Evolutionary conservation across 208 protist genomes (phyloP), one percentile per base, ranked within the genome.

Genomic region (Zelonia costaricensis): DNA sequence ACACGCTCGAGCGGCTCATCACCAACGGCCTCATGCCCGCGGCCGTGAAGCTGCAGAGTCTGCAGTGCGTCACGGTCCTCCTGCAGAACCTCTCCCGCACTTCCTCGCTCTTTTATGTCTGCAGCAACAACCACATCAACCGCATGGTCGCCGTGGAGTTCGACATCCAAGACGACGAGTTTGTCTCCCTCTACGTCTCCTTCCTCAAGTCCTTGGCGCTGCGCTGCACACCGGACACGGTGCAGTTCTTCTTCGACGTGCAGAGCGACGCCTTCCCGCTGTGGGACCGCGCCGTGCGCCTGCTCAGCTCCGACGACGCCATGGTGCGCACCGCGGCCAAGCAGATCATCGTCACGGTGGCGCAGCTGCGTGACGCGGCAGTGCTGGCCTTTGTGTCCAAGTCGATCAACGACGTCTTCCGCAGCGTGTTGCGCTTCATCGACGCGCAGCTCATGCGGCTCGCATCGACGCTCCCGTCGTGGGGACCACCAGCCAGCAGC

Each of bases 121-220:
- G 86, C 73, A 93, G 85, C 68, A 92, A 93, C 69, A 91, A 94
- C 54, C 87, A 90, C 63, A 69, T 96, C 31, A 96, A 96, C 48
- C 75, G 80, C 31, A 90, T 96, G 59, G 88, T 96, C 39, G 78
- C 82, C 25, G 80, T 88, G 35, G 59, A 82, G 47, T 58, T 92
- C 46, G 77, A 92, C 54, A 76, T 81, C 36, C 76, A 86, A 25
- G 85, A 94, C 42, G 91, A 96, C 48, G 91, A 93, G 60, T 70
- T 96, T 5, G 56, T 91, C 18, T 84, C 84, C 8, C 69, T 82
- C 16, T 93, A 93, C 66, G 74, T 91, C 20, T 94, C 87, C 5
- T 96, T 96, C 51, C 70, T 96, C 28, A 93, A 93, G 38, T 80
- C 84, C 4, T 46, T 96, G n/a, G 82, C 88, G 1, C 69, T 94